Percentiles rank a stretch among this genome's conserved stretches.
phyloP scores from a whole-genome alignment of 768 basidiomycete species.

The Mycena belliarum region DNA sequence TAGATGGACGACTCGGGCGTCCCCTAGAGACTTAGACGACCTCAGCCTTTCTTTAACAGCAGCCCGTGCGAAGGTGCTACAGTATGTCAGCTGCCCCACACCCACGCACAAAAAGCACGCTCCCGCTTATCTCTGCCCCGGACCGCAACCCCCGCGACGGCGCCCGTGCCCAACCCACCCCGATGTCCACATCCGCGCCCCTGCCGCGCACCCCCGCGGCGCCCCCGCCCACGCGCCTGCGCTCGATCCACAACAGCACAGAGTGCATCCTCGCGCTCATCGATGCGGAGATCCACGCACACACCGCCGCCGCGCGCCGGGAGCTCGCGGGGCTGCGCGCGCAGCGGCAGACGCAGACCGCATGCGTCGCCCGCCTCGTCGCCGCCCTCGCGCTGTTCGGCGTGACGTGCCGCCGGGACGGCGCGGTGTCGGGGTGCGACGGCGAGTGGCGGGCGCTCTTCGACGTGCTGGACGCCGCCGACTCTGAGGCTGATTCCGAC shows the following conservation, averaged over 20 bases:
- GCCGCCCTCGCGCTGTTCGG: not conserved
- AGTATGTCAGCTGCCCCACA: no score
- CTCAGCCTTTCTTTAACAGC: no score
- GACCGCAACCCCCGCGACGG: no score
- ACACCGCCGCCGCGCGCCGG: slow-evolving; percentile 1
- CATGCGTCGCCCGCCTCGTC: not conserved
- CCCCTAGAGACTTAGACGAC: no score
- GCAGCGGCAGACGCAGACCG: not conserved
- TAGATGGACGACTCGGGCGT: no score
- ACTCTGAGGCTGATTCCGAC: not conserved
- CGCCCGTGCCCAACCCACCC: no score
- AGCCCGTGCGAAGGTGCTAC: no score
- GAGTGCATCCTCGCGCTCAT: slow-evolving; percentile 6
- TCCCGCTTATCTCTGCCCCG: no score
- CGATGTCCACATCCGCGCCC: no score
- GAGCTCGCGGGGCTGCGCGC: not conserved
- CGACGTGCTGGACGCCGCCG: not conserved
- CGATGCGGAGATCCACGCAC: slow-evolving; percentile 1
- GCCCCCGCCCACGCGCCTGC: not conserved
- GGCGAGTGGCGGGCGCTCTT: not conserved
- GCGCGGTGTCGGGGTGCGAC: not conserved
- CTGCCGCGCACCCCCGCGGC: no score
- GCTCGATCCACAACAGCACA: not conserved
- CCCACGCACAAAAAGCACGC: no score
- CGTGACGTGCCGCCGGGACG: not conserved